Base-by-base conservation (phyloP, 345 rosid species). In the Punica granatum region DNA sequence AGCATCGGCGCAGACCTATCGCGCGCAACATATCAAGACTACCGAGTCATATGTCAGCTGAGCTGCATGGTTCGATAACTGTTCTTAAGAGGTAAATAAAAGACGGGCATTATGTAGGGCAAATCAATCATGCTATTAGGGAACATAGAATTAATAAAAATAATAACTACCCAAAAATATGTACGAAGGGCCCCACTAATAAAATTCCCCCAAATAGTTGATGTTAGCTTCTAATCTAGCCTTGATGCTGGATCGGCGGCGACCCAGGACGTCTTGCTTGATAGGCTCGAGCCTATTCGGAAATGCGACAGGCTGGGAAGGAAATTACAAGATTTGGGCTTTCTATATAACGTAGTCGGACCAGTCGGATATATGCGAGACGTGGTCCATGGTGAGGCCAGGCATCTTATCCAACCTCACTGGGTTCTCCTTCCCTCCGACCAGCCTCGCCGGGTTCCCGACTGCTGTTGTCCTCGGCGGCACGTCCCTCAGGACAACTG, bases 371-470 rank as follows among this genome's bases (percentile, higher is more conserved):
- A 87, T 86, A 66, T 90, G 86, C 36, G 97, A 93, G 34, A 87
- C 89, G 39, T 93, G 98, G 60, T 93, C 98, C 98, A 93, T 93
- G 26, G 97, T 93, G 48, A 88, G 62, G 67, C 98, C 83, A 48
- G 98, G 98, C 66, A 81, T 80, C 80, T 84, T 87, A 41, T 90
- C 92, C 25, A 78, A 92, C 86, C 51, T 86, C 3, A 75, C 66
- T 0, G 97, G 98, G 71, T 93, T 89, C 34, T 82, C 84, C 72
- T 86, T 93, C n/a, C 98, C 98, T 54, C 98, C 97, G 21, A 93
- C 41, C 84, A 93, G 71, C 68, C 86, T 87, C 44, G 97, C 98
- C 8, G 98, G 98, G 70, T 90, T 93, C 33, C 97, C 98, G 7
- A 89, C 97, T 1, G 94, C 96, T 3, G 97, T 93, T 1, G 98